Base-by-base conservation (phyloP, 2,329 filamentous ascomycete genomes). In the Trichoderma simmonsii region DNA sequence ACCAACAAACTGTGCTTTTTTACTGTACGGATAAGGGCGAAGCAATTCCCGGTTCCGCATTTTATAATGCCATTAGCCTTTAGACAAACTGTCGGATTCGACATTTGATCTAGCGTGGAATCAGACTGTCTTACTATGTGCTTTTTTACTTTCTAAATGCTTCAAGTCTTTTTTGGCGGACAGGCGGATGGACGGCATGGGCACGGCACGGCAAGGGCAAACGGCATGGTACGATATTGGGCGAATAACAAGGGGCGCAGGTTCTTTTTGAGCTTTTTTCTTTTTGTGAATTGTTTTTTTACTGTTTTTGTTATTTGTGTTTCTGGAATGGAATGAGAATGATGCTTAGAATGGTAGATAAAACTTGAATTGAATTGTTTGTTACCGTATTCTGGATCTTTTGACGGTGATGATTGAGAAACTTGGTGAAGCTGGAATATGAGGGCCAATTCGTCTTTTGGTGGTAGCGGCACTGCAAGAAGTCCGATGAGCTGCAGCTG, bases 281-380 rank as follows among this genome's bases (percentile, higher is more conserved):
- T 62, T 43, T 43, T 36, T 62, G 30, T 12, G n/a, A 1, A 6
- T 39, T 39, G 26, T 11, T 15, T 39, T 15, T 26, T 32, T 34
- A 6, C 15, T 54, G 14, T 39, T 36, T 9, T 32, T 34, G 73
- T 69, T 75, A 6, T 70, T 59, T 72, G 68, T 69, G 61, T 72
- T 63, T 63, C 54, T 39, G 67, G 62, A 70, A 32, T 64, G 48
- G 71, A 21, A 70, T 32, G 57, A 68, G 62, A 59, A 67, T 70
- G 60, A 71, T 48, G 60, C 56, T 59, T 78, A 78, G 77, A 79
- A 67, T 71, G 70, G 75, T 79, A 79, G 77, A 79, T 62, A 79
- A 78, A 77, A 70, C 64, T 63, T 56, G 43, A 70, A 64, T 43
- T 62, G 60, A 70, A 63, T 64, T 64, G 43, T 48, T 51, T 21